phyloP scores from a whole-genome alignment of 1,284 basidiomycete species.

The Pseudozyma pruni region DNA sequence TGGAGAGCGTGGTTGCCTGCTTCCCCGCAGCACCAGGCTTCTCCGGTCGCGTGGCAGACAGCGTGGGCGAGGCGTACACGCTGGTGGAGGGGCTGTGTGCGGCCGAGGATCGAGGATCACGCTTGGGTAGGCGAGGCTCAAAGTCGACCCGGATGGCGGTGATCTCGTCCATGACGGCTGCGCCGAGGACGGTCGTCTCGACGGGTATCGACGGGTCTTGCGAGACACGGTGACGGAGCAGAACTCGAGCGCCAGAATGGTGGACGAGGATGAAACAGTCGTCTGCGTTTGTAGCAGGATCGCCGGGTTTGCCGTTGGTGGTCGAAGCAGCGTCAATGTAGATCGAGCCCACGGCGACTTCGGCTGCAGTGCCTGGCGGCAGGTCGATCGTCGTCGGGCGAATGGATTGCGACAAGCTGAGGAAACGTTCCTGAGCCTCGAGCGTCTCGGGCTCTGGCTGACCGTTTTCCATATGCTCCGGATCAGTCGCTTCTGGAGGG shows the following conservation, averaged over 20 bases:
- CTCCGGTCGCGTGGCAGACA: conserved; percentile 17
- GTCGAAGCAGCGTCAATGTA: conserved; percentile 24
- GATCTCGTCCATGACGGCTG: conserved; percentile 50
- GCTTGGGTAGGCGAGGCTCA: conserved; percentile 49
- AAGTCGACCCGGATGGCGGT: conserved; percentile 58
- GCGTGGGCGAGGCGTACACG: conserved; percentile 35
- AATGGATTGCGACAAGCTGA: conserved; percentile 20
- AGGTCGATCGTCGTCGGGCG: conserved; percentile 28
- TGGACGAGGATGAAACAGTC: conserved; percentile 43
- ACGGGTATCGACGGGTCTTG: conserved; percentile 3
- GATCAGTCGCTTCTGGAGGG: conserved; percentile 38
- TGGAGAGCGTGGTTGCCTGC: conserved; percentile 19
- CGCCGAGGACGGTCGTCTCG: conserved; percentile 52
- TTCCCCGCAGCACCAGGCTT: not conserved
- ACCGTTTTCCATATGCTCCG: conserved; percentile 26
- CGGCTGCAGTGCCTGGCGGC: conserved; percentile 13
- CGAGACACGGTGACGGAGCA: conserved; percentile 43
- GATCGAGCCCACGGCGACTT: conserved; percentile 32
- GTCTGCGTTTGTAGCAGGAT: not conserved
- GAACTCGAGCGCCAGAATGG: conserved; percentile 37
- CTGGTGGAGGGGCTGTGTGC: conserved; percentile 27
- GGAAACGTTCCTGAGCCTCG: conserved; percentile 24
- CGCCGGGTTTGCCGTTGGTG: not conserved
- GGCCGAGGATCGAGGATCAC: conserved; percentile 25
- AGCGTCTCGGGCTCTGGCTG: conserved; percentile 16